Evolutionary conservation across 805 yeast genomes (phyloP), one percentile per base, ranked within the genome.

Genomic region (Candida sithepensis): DNA sequence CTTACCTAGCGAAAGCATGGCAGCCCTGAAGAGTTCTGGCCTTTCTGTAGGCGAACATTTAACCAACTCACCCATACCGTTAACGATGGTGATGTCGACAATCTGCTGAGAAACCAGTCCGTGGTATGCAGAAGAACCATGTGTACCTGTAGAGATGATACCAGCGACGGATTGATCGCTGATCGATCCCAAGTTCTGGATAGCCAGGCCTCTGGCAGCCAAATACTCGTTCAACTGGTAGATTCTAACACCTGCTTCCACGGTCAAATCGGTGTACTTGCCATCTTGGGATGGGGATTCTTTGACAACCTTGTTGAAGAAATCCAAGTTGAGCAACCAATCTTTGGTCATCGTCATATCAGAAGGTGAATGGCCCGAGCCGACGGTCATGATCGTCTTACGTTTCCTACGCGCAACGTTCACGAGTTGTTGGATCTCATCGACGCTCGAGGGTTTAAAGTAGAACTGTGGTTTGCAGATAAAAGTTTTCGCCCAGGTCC

Each of bases 321-420:
- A 79, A 66, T 92, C 98, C 59, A 92, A 73, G 63, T 88, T 91
- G 52, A 95, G 78, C 18, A 94, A 69, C 96, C 97, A 91, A 48
- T 87, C 94, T 28, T 73, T 69, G 3, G 96, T 86, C 85, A 90
- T 84, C 45, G 96, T 88, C 68, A 94, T 69, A 60, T 83, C 91
- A 39, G 95, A 85, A 0, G 99, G 99, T 7, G 97, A 90, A 64
- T 94, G 98, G 28, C 96, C 97, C 0, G 96, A 81, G 0, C 99
- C 99, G 8, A 88, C 91, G 2, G 87, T 80, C 75, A 87, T 83
- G 46, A 92, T 68, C 16, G 96, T 86, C 55, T 81, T 84, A 18
- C 74, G 70, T 21, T 71, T 61, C 41, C 67, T 59, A 41, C 77
- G 71, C 3, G 98, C 98, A 48, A 73, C 72, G 32, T 76, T 71